Percentiles rank a stretch among this genome's conserved stretches.
These are phyloP conservation scores for Blakeslea trispora DNA, from an alignment of 371 early-diverging fungal species.

Conservation along the genomic window DNA sequence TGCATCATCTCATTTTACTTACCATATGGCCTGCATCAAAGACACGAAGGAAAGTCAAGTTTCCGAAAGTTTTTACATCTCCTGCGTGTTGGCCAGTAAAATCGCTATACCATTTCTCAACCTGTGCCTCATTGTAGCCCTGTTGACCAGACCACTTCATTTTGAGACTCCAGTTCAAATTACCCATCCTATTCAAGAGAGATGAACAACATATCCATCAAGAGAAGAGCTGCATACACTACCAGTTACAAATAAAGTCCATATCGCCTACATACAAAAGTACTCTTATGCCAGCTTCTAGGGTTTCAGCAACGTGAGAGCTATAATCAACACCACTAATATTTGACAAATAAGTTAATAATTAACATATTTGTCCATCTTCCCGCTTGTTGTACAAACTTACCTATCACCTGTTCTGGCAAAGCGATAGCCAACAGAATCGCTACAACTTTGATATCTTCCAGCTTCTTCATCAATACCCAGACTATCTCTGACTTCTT, in stretches of 20 bases:
- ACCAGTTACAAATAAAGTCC: conserved; percentile 36
- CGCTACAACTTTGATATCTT: conserved; percentile 74
- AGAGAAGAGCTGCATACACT: conserved; percentile 54
- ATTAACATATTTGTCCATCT: conserved; percentile 11
- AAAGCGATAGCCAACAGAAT: conserved; percentile 73
- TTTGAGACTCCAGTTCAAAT: conserved; percentile 80
- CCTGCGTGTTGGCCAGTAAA: conserved; percentile 60
- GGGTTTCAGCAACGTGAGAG: conserved; percentile 46
- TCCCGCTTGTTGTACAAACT: conserved; percentile 21
- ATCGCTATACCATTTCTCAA: conserved; percentile 46
- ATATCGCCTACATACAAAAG: conserved; percentile 71
- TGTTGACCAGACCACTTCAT: conserved; percentile 79
- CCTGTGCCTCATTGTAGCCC: conserved; percentile 62
- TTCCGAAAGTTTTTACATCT: conserved; percentile 61
- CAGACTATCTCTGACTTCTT: conserved; percentile 70
- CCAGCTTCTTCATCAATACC: conserved; percentile 60
- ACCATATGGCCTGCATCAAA: conserved; percentile 92
- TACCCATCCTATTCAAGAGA: conserved; percentile 63
- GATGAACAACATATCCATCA: neutral
- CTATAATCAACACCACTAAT: conserved; percentile 13
- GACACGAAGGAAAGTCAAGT: conserved; percentile 79
- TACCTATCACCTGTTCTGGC: conserved; percentile 79
- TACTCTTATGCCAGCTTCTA: conserved; percentile 67
- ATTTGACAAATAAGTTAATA: conserved; percentile 16
- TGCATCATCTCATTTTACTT: neutral